These are phyloP conservation scores for Tilletiaria anomala DNA, from an alignment of 1,284 basidiomycete genomes.

Conservation along the genomic window DNA sequence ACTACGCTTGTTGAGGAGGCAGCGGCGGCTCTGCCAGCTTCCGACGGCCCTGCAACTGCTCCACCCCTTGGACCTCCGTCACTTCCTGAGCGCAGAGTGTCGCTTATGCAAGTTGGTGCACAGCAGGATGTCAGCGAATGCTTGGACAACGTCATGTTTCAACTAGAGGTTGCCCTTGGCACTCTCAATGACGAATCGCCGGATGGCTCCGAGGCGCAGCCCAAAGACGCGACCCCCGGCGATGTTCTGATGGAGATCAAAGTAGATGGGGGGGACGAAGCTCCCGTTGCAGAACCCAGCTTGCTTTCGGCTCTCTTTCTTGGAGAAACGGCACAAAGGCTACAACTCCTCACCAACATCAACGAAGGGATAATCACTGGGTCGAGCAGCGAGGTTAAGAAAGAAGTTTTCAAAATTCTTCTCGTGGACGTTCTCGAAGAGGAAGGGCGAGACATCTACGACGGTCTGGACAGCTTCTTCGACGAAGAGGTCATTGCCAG, in stretches of 20 bases:
- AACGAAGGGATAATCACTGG: constrained; percentile 3
- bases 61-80: not conserved
- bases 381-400: constrained; percentile 55
- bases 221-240: not conserved
- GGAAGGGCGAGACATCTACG: constrained; percentile 78
- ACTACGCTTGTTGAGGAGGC: constrained; percentile 3
- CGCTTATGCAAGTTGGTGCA: constrained; percentile 50
- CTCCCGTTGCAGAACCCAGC: not conserved
- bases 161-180: constrained; percentile 81
- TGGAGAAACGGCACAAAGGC: not conserved
- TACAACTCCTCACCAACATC: not conserved
- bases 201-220: not conserved
- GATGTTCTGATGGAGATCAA: not conserved
- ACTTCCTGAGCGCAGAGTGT: not conserved
- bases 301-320: not conserved
- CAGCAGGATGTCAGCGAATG: constrained; percentile 98
- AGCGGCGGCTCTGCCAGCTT: not conserved
- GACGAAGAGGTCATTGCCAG: constrained; percentile 57
- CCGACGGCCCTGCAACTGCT: not conserved
- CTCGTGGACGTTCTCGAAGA: constrained; percentile 69
- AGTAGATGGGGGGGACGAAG: not conserved
- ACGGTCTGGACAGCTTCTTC: constrained; percentile 82
- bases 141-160: constrained; percentile 97
- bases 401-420: constrained; percentile 82
- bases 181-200: constrained; percentile 35